phyloP scores from a whole-genome alignment of 2,329 filamentous ascomycete genomes.

The Ophiocordyceps sinensis region DNA sequence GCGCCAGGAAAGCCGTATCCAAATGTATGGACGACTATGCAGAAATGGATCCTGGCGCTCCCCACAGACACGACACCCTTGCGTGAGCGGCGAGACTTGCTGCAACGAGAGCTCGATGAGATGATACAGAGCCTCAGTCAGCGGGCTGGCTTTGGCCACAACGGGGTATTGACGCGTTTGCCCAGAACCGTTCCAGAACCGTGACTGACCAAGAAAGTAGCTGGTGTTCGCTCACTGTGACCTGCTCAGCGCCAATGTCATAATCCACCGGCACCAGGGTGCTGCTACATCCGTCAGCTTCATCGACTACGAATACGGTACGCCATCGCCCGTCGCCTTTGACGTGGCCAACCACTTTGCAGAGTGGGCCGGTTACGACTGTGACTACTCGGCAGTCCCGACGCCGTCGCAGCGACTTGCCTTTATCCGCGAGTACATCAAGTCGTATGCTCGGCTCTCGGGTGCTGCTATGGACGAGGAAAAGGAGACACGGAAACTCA shows the following conservation, averaged over 20 bases:
- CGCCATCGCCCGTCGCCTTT: constrained; percentile 85
- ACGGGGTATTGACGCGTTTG: constrained; percentile 43
- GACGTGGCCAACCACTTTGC: constrained; percentile 97
- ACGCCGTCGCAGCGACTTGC: constrained; percentile 60
- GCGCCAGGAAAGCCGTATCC: constrained; percentile 59
- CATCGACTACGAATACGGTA: constrained; percentile 98
- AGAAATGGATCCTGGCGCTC: constrained; percentile 85
- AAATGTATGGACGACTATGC: constrained; percentile 89
- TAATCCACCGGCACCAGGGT: constrained; percentile 43
- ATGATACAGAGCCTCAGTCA: constrained; percentile 60
- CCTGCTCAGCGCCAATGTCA: constrained; percentile 90
- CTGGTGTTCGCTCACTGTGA: constrained; percentile 94
- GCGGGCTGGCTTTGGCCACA: constrained; percentile 59
- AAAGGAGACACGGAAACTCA: constrained; percentile 53
- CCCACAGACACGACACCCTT: constrained; percentile 59
- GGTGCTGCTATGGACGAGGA: constrained; percentile 33
- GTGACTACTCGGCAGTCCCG: constrained; percentile 74
- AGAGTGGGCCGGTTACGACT: constrained; percentile 95
- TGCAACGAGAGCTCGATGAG: constrained; percentile 63
- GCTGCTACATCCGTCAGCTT: constrained; percentile 43
- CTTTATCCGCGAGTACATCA: constrained; percentile 75
- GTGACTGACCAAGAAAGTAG: constrained; percentile 22
- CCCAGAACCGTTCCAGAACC: neutral
- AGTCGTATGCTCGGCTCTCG: constrained; percentile 49
- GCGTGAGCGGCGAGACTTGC: constrained; percentile 45